Percentiles rank a stretch among this genome's conserved stretches.
Conservation (phyloP, 2,329 filamentous ascomycete genomes). For the Aspergillus pseudotamarii region DNA sequence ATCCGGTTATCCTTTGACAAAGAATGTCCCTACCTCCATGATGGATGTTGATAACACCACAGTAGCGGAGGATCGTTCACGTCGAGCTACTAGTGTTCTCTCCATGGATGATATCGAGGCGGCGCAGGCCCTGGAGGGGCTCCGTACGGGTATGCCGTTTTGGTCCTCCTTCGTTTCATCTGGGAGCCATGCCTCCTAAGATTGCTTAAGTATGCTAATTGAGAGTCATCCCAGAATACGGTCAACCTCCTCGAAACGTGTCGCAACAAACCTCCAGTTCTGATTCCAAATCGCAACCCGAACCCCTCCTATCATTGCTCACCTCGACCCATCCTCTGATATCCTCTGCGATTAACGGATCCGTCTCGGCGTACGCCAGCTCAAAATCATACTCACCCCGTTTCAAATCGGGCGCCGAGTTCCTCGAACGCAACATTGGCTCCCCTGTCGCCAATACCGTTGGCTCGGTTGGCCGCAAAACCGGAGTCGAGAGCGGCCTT, state of each 20-base stretch:
- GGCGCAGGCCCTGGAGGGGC: slow-evolving; percentile 73
- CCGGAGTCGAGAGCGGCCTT: slow-evolving; percentile 84
- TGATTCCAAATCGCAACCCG: slow-evolving; percentile 58
- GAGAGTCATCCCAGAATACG: slow-evolving; percentile 57
- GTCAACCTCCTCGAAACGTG: slow-evolving; percentile 62
- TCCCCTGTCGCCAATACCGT: slow-evolving; percentile 84
- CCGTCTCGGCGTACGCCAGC: slow-evolving; percentile 79
- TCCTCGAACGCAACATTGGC: slow-evolving; percentile 83
- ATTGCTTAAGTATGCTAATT: neutral
- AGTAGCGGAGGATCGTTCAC: slow-evolving; percentile 42
- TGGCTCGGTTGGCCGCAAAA: slow-evolving; percentile 77
- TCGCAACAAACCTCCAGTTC: slow-evolving; percentile 35
- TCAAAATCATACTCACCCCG: slow-evolving; percentile 90
- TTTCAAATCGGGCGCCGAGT: slow-evolving; percentile 86
- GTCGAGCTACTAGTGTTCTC: slow-evolving; percentile 48
- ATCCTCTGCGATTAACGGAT: slow-evolving; percentile 80
- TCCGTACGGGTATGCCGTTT: slow-evolving; percentile 65
- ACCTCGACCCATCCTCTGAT: slow-evolving; percentile 87
- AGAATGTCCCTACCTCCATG: slow-evolving; percentile 33
- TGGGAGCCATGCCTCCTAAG: too few relatives aligned
- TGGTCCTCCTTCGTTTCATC: neutral
- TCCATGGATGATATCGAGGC: slow-evolving; percentile 59
- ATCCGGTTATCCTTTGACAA: slow-evolving; percentile 18
- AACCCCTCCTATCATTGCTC: slow-evolving; percentile 82
- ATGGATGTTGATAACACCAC: slow-evolving; percentile 44